These are phyloP conservation scores for Schoenoplectus tabernaemontani DNA, from an alignment of 202 grass and related monocot species.

Conservation along the genomic window DNA sequence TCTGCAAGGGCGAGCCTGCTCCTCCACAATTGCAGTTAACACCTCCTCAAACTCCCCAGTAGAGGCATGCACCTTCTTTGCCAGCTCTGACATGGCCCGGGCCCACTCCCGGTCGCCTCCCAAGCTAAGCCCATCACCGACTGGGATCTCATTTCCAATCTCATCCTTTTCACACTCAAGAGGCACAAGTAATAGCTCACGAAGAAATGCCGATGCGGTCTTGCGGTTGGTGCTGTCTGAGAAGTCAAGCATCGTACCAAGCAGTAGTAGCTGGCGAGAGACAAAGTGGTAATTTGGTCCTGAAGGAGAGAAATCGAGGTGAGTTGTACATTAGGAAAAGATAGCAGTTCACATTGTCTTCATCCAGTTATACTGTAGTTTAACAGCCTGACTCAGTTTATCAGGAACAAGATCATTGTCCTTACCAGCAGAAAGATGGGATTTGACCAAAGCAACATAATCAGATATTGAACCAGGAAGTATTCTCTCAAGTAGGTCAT, in stretches of 20 bases:
- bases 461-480: constrained; percentile 74
- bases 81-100: constrained; percentile 66
- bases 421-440: constrained; percentile 95
- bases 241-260: constrained; percentile 82
- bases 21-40: constrained; percentile 44
- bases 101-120: constrained; percentile 74
- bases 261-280: constrained; percentile 68
- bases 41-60: constrained; percentile 76
- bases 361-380: background rate
- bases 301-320: constrained; percentile 27
- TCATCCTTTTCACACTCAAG: constrained; percentile 76
- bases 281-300: constrained; percentile 75
- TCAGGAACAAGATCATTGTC: background rate
- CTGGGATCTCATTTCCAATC: constrained; percentile 63
- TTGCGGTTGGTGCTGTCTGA: constrained; percentile 81
- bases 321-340: constrained; percentile 5
- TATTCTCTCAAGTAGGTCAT: constrained; percentile 74
- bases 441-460: constrained; percentile 78
- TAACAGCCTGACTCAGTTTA: background rate
- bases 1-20: constrained; percentile 56
- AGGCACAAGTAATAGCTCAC: constrained; percentile 60
- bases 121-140: constrained; percentile 80
- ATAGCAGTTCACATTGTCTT: background rate
- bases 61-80: constrained; percentile 74
- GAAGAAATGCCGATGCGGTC: constrained; percentile 61